Base-by-base conservation (phyloP, 2,329 filamentous ascomycete genomes). In the Nothophaeocryptopus gaeumannii region DNA sequence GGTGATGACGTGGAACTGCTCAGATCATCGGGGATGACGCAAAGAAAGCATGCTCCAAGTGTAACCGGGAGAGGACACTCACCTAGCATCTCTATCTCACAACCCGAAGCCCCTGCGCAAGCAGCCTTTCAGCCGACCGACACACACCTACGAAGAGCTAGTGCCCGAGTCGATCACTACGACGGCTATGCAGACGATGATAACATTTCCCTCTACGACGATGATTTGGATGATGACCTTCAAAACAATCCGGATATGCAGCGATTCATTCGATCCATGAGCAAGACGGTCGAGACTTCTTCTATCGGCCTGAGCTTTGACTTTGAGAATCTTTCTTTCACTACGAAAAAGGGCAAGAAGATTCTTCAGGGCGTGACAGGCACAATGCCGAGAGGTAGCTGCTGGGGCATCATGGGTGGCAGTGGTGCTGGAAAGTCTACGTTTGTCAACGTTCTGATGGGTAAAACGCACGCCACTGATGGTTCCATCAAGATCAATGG, bases 401-500 rank as follows among this genome's bases (percentile, higher is more conserved):
- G 82, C n/a, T 78, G 76, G 32, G 79, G 78, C 8, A 72, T 82
- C n/a, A 81, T 82, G 78, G 79, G 79, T 5, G 78, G 78, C 5
- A 79, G 75, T 1, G 79, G 79, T n/a, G 79, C 79, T 1, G 79
- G 79, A 29, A 82, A 82, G 62, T 78, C 76, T 13, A 82, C 79
- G 0, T 81, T 83, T 52, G 72, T 82, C 30, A 82, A 82, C 48
- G 76, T 81, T 20, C 70, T 82, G n/a, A 82, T 82, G 78, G 80
- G 80, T 10, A 82, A 82, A 63, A 71, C 68, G 0, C 71, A 67
- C 31, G 72, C 77, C 51, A 82, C 77, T 0, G 44, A 51, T 8
- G 80, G 80, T 2, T 56, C 68, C 0, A 75, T 80, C 20, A 76
- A 74, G 39, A 72, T 82, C 55, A 83, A 82, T 53, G 75, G 74